Conservation (phyloP, 1,284 basidiomycete genomes). For the Ustilago cynodontis region DNA sequence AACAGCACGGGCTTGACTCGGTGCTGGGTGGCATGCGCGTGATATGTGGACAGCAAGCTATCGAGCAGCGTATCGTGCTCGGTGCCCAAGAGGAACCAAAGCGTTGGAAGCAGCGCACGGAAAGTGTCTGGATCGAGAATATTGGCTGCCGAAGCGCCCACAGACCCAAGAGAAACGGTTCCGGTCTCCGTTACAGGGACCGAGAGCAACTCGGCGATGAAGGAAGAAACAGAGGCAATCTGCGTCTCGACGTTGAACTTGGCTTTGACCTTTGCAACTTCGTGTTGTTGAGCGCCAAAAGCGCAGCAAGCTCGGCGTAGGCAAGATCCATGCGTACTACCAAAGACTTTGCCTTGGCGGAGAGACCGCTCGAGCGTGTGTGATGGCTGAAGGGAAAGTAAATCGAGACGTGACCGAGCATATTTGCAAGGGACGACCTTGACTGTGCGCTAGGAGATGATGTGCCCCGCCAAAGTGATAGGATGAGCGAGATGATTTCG, state of each 20-base stretch:
- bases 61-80: slow-evolving; percentile 37
- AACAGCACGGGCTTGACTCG: slow-evolving; percentile 50
- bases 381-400: slow-evolving; percentile 59
- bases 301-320: slow-evolving; percentile 50
- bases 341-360: slow-evolving; percentile 30
- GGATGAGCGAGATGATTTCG: slow-evolving; percentile 37
- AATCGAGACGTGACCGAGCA: slow-evolving; percentile 43
- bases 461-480: slow-evolving; percentile 42
- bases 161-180: slow-evolving; percentile 34
- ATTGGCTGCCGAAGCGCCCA: slow-evolving; percentile 20
- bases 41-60: slow-evolving; percentile 33
- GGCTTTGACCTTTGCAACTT: slow-evolving; percentile 25
- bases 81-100: slow-evolving; percentile 55
- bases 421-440: slow-evolving; percentile 29
- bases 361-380: slow-evolving; percentile 30
- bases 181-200: slow-evolving; percentile 26
- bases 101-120: slow-evolving; percentile 49
- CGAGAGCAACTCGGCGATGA: slow-evolving; percentile 38
- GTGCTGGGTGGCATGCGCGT: slow-evolving; percentile 26
- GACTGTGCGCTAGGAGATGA: slow-evolving; percentile 10
- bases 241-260: slow-evolving; percentile 47
- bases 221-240: slow-evolving; percentile 37
- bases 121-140: slow-evolving; percentile 44
- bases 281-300: slow-evolving; percentile 30
- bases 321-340: slow-evolving; percentile 53